Evolutionary conservation across 805 yeast species (phyloP).

Genomic region (Monosporozyma aerobia): DNA sequence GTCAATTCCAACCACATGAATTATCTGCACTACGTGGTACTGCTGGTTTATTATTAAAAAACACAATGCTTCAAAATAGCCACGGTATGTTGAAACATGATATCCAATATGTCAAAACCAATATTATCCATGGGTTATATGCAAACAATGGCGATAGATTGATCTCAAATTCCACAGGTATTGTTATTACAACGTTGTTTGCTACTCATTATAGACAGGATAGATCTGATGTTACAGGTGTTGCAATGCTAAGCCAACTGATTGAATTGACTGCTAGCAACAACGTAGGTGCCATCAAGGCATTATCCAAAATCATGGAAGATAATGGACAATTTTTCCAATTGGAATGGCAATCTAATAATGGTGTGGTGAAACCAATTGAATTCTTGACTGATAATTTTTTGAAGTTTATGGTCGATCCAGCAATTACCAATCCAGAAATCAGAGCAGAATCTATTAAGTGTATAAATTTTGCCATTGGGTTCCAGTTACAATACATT

Average conservation of each 20-base stretch:
- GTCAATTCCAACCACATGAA: slow-evolving; percentile 16
- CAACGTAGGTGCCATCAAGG: slow-evolving; percentile 45
- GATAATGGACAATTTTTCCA: slow-evolving; percentile 66
- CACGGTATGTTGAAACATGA: slow-evolving; percentile 20
- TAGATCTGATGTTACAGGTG: slow-evolving; percentile 42
- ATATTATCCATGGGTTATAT: slow-evolving; percentile 34
- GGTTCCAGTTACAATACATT: slow-evolving; percentile 58
- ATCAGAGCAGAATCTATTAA: slow-evolving; percentile 56
- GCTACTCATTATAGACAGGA: slow-evolving; percentile 36
- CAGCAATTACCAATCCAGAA: slow-evolving; percentile 27
- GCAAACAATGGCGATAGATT: slow-evolving; percentile 26
- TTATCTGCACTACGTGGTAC: slow-evolving; percentile 51
- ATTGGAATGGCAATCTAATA: slow-evolving; percentile 41
- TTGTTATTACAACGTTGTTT: slow-evolving; percentile 76
- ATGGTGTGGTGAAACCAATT: slow-evolving; percentile 42
- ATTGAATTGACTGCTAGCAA: slow-evolving; percentile 47
- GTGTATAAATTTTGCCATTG: slow-evolving; percentile 70
- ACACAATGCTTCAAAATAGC: slow-evolving; percentile 43
- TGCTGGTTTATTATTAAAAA: slow-evolving; percentile 81
- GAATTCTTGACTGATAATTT: slow-evolving; percentile 59
- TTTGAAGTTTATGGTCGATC: slow-evolving; percentile 40
- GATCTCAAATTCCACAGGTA: slow-evolving; percentile 83
- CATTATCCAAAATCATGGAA: slow-evolving; percentile 82
- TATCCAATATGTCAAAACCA: slow-evolving; percentile 37
- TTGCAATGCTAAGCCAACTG: slow-evolving; percentile 56